Conservation (phyloP, 352 stramenopile genomes). For the Lagenidium giganteum region DNA sequence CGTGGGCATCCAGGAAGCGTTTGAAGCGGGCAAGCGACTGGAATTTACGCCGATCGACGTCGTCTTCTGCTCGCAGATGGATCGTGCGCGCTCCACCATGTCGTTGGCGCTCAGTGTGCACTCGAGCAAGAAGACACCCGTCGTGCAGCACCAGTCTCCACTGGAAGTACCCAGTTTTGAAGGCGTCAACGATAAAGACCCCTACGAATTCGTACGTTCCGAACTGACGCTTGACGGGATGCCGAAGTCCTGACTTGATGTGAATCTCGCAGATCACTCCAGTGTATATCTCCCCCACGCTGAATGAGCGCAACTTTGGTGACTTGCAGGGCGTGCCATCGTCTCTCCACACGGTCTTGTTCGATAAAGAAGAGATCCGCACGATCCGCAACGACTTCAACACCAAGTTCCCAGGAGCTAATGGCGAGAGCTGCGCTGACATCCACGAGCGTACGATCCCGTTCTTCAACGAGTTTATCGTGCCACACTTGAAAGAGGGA, state of each 20-base stretch:
- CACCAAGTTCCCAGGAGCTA: slow-evolving; percentile 71
- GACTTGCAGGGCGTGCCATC: slow-evolving; percentile 77
- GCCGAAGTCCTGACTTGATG: too few species aligned
- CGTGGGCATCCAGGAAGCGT: slow-evolving; percentile 79
- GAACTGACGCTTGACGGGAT: too few species aligned
- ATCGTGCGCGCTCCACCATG: slow-evolving; percentile 71
- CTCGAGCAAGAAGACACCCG: slow-evolving; percentile 76
- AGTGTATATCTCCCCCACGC: slow-evolving; percentile 70
- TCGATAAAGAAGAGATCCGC: slow-evolving; percentile 66
- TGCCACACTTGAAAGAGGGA: slow-evolving; percentile 63
- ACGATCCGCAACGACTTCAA: slow-evolving; percentile 80
- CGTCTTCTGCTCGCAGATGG: slow-evolving; percentile 85
- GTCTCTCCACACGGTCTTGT: slow-evolving; percentile 63
- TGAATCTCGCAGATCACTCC: slow-evolving; percentile 46
- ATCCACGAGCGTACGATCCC: slow-evolving; percentile 72
- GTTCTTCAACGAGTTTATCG: slow-evolving; percentile 75
- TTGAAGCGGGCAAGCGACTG: slow-evolving; percentile 68
- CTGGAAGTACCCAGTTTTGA: slow-evolving; percentile 63
- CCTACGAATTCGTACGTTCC: slow-evolving; percentile 68
- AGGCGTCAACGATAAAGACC: slow-evolving; percentile 69
- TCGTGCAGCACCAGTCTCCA: slow-evolving; percentile 70
- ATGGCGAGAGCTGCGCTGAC: slow-evolving; percentile 79
- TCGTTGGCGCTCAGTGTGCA: slow-evolving; percentile 76
- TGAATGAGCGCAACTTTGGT: slow-evolving; percentile 84
- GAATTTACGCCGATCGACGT: slow-evolving; percentile 77